Evolutionary conservation across 768 basidiomycete species (phyloP).

Genomic region (Psilocybe azurescens): DNA sequence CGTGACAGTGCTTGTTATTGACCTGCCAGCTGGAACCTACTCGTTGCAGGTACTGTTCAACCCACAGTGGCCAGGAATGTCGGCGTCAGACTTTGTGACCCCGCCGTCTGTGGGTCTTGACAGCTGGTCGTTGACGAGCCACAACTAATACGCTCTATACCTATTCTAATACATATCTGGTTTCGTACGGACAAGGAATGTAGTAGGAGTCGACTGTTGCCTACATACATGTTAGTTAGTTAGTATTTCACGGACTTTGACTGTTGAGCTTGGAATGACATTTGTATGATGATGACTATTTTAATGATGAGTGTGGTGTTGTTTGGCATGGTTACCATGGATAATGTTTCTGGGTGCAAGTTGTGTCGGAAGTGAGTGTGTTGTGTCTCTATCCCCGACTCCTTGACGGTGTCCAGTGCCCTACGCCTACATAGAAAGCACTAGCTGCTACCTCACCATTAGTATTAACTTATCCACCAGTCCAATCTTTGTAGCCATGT

Average conservation of each 20-base stretch:
- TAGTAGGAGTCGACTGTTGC: not conserved
- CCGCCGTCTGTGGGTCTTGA: constrained; percentile 75
- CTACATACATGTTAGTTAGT: not conserved
- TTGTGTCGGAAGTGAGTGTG: constrained; percentile 4
- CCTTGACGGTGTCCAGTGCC: constrained; percentile 33
- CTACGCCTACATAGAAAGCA: not conserved
- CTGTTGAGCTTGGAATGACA: constrained; percentile 11
- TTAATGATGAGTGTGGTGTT: constrained; percentile 19
- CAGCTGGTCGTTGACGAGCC: constrained; percentile 81
- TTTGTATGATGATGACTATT: constrained; percentile 10
- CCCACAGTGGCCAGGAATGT: constrained; percentile 88
- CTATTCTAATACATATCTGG: constrained; percentile 16
- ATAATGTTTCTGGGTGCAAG: constrained; percentile 5
- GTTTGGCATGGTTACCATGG: constrained; percentile 28
- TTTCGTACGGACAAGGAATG: constrained; percentile 11
- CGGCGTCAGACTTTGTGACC: constrained; percentile 60
- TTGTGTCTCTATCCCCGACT: constrained; percentile 18
- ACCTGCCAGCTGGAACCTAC: constrained; percentile 71
- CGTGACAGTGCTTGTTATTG: constrained; percentile 82
- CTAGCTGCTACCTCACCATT: constrained; percentile 21
- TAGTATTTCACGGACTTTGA: not conserved
- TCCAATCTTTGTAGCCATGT: constrained; percentile 45
- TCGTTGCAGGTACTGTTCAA: constrained; percentile 87
- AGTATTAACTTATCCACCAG: constrained; percentile 2
- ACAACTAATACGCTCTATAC: constrained; percentile 49